Conservation (phyloP, 768 basidiomycete species). For the Ramaria sp. region DNA sequence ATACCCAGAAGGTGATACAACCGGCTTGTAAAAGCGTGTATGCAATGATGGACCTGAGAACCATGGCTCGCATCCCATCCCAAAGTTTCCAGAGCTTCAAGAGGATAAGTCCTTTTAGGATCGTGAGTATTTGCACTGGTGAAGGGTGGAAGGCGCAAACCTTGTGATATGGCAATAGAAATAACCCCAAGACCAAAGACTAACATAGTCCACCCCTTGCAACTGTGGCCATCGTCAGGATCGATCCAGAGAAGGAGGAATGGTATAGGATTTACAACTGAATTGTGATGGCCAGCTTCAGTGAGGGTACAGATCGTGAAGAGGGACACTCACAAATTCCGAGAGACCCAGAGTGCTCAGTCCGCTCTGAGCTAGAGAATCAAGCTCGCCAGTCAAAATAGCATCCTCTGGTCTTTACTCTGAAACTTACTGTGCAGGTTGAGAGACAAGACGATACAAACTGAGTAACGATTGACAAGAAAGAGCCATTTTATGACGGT, state of each 20-base stretch:
- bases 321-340: neutral
- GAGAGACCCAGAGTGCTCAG: neutral
- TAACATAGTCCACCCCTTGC: neutral
- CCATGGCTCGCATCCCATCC: conserved; percentile 20
- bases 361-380: neutral
- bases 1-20: conserved; percentile 15
- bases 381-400: neutral
- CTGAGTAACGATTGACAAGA: conserved; percentile 28
- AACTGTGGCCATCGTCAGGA: neutral
- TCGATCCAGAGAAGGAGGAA: neutral
- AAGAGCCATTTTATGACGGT: conserved; percentile 28
- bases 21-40: conserved; percentile 18
- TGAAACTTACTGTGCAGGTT: conserved; percentile 19
- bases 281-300: conserved; percentile 14
- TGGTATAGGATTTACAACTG: conserved; percentile 18
- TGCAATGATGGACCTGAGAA: conserved; percentile 17
- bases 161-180: neutral
- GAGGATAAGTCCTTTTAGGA: conserved; percentile 24
- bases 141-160: neutral
- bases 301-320: conserved; percentile 7
- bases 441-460: conserved; percentile 18
- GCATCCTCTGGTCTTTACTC: too few relatives aligned
- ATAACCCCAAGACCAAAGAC: neutral
- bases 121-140: neutral
- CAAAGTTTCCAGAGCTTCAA: conserved; percentile 25